Percentiles rank a stretch among this genome's conserved stretches.
These are phyloP conservation scores for Magnusiomyces paraingens DNA, from an alignment of 1,139 yeast genomes.

Conservation along the genomic window DNA sequence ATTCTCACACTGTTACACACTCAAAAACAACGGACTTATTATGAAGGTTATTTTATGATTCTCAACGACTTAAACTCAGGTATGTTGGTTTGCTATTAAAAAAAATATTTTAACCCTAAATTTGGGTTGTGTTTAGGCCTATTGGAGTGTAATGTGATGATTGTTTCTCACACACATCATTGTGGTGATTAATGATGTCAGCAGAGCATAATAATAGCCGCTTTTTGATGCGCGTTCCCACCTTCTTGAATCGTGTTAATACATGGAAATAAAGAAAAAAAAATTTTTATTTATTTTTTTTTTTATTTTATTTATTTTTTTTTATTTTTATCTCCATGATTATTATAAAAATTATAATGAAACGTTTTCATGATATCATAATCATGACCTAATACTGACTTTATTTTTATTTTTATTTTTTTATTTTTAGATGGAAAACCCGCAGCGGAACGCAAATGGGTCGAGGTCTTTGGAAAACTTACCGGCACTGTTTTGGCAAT, in stretches of 20 bases:
- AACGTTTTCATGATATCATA: background rate
- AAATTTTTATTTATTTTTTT: background rate
- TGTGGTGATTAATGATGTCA: background rate
- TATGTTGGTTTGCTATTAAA: constrained; percentile 13
- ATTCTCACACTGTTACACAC: constrained; percentile 47
- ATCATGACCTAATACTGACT: background rate
- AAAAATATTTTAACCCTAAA: too few species aligned
- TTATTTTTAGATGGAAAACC: constrained; percentile 69
- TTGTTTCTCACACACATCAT: background rate
- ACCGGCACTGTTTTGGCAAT: constrained; percentile 87
- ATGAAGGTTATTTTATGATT: constrained; percentile 42
- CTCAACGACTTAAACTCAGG: constrained; percentile 35
- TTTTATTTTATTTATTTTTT: constrained; percentile 1
- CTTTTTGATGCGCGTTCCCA: background rate
- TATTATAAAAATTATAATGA: background rate
- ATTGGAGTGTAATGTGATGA: too few species aligned
- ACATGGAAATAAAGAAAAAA: background rate
- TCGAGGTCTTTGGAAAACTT: constrained; percentile 84
- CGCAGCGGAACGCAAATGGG: constrained; percentile 72
- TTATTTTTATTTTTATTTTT: constrained; percentile 8
- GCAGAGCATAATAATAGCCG: background rate
- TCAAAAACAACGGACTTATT: constrained; percentile 46
- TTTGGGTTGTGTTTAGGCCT: too few species aligned
- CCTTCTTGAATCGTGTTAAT: background rate
- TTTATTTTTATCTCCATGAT: background rate